Conservation (phyloP, 371 early-diverging fungal genomes). For the Saksenaea vasiformis region DNA sequence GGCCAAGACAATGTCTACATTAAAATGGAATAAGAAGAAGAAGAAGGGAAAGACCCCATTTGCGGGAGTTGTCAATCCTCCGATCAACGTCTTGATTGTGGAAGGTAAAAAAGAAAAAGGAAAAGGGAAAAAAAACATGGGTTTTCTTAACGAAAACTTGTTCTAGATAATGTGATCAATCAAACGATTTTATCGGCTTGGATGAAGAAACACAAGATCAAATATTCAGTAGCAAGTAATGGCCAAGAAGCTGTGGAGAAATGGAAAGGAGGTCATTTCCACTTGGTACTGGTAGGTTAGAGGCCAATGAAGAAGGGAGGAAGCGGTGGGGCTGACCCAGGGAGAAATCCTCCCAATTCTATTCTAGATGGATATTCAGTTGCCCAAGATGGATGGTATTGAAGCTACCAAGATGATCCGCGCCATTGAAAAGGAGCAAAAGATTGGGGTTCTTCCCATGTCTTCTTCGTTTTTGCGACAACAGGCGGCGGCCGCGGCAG, state of each 20-base stretch:
- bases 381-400: slow-evolving; percentile 85
- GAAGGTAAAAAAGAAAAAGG: slow-evolving; percentile 61
- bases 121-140: slow-evolving; percentile 6
- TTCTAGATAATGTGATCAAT: slow-evolving; percentile 75
- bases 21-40: slow-evolving; percentile 40
- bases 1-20: slow-evolving; percentile 16
- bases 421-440: slow-evolving; percentile 61
- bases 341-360: too few species aligned
- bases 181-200: slow-evolving; percentile 73
- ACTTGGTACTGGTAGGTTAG: slow-evolving; percentile 70
- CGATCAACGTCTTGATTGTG: slow-evolving; percentile 79
- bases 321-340: not conserved
- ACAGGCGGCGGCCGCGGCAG: slow-evolving; percentile 3
- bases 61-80: slow-evolving; percentile 55
- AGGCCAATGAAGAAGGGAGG: not conserved
- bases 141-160: not conserved
- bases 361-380: slow-evolving; percentile 78
- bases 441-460: slow-evolving; percentile 59
- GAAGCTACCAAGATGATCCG: slow-evolving; percentile 78
- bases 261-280: slow-evolving; percentile 72
- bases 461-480: slow-evolving; percentile 13
- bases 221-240: slow-evolving; percentile 70
- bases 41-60: slow-evolving; percentile 33
- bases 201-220: slow-evolving; percentile 74
- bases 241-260: slow-evolving; percentile 79